Percentiles rank a stretch among this genome's conserved stretches.
phyloP scores from a whole-genome alignment of 2,329 filamentous ascomycete genomes.

The Hymenoscyphus fructigenus region DNA sequence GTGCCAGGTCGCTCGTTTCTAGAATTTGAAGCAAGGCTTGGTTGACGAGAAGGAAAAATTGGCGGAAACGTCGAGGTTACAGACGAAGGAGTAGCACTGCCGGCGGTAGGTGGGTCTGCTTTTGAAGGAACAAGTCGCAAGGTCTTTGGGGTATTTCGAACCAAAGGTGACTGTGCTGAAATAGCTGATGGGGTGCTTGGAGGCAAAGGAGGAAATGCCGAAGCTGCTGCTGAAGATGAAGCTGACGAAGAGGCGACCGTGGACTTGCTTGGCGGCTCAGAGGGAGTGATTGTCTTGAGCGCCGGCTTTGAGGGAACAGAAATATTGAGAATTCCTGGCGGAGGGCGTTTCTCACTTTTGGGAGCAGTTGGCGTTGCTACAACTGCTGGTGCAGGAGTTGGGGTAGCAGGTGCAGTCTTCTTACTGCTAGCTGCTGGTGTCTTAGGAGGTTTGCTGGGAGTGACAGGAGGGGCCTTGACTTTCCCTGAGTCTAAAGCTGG shows the following conservation, averaged over 20 bases:
- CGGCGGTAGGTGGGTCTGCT: constrained; percentile 50
- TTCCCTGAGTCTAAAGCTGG: constrained; percentile 52
- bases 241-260: constrained; percentile 37
- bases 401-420: constrained; percentile 11
- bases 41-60: constrained; percentile 48
- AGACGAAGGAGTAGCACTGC: constrained; percentile 34
- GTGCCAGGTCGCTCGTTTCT: constrained; percentile 62
- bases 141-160: constrained; percentile 59
- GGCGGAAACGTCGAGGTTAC: constrained; percentile 40
- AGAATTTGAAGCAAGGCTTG: constrained; percentile 48
- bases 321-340: constrained; percentile 48
- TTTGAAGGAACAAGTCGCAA: constrained; percentile 70
- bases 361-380: constrained; percentile 8
- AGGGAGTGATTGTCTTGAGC: constrained; percentile 15
- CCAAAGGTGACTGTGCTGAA: constrained; percentile 52
- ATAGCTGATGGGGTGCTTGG: constrained; percentile 46
- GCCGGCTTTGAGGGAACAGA: constrained; percentile 46
- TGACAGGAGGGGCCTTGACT: constrained; percentile 19
- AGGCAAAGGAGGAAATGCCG: constrained; percentile 53
- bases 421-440: constrained; percentile 2
- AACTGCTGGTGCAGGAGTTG: constrained; percentile 4
- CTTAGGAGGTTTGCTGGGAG: constrained; percentile 12
- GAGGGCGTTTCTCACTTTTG: constrained; percentile 29
- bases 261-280: constrained; percentile 24
- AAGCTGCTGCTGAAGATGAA: constrained; percentile 25